phyloP scores from a whole-genome alignment of 2,329 filamentous ascomycete genomes.

The Ceratocystis colombiana region DNA sequence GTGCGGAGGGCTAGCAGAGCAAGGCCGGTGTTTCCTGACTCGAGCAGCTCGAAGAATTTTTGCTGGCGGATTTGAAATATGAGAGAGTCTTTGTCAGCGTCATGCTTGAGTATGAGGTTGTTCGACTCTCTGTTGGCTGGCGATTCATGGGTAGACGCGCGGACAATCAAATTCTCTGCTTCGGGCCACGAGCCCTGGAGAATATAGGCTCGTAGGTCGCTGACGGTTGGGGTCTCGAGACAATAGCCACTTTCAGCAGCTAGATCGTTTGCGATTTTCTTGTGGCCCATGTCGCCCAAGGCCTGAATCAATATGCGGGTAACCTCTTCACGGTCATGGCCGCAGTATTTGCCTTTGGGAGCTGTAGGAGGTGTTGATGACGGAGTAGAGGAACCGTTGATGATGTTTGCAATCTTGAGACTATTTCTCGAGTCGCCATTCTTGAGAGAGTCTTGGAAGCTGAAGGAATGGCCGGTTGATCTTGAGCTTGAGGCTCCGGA shows the following conservation, averaged over 20 bases:
- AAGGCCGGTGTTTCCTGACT: constrained; percentile 58
- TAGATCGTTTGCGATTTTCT: constrained; percentile 61
- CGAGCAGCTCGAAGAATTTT: constrained; percentile 86
- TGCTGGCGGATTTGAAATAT: constrained; percentile 82
- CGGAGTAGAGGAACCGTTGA: constrained; percentile 16
- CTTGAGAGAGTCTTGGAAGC: background rate
- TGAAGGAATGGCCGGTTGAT: background rate
- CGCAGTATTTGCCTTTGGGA: constrained; percentile 48
- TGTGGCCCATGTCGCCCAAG: constrained; percentile 78
- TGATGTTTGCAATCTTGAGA: constrained; percentile 23
- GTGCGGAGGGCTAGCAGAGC: constrained; percentile 76
- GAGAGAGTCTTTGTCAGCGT: constrained; percentile 51
- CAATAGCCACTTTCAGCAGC: constrained; percentile 76
- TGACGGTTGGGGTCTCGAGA: constrained; percentile 74
- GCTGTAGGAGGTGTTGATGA: background rate
- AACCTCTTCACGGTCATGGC: constrained; percentile 85
- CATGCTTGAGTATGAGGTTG: constrained; percentile 9
- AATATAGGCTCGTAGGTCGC: constrained; percentile 74
- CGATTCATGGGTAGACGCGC: constrained; percentile 28
- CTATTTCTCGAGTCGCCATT: constrained; percentile 3
- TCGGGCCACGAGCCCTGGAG: constrained; percentile 70
- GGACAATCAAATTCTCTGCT: constrained; percentile 72
- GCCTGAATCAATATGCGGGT: constrained; percentile 88
- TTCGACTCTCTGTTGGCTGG: background rate
- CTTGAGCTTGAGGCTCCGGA: constrained; percentile 11